Base-by-base conservation (phyloP, 352 stramenopile species). In the Pythium rishiriense region DNA sequence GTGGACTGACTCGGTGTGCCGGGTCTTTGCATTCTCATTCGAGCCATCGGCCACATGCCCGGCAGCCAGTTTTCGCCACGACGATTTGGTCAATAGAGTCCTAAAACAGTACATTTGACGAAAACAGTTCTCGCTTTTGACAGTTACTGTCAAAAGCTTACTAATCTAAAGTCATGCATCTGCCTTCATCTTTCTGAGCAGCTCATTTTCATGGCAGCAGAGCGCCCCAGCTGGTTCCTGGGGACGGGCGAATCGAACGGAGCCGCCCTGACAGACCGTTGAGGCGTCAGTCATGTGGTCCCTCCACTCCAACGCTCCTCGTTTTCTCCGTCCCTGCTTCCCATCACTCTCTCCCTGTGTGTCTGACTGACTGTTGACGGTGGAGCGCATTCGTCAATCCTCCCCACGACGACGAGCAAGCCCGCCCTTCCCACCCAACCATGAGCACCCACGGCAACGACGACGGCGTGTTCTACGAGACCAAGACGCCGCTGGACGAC, bases 381-480 rank as follows among this genome's bases (percentile, higher is more conserved):
- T 10, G 19, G 22, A 50, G 45, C 14, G 17, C 48, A 55, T 26
- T 55, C 48, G 1, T 10, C 17, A 29, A 45, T 28, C 43, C 48
- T 41, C 29, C n/a, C 17, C 41, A 7, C 41, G 41, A 11, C 41
- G 19, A 47, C 14, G 2, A 8, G 5, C 19, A 47, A 9, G 7
- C 2, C 19, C 25, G 37, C 6, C 10, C 48, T 12, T 15, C 17
- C 6, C 19, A 10, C 10, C 11, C 28, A n/a, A 55, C 21, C 26
- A 55, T 55, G 48, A 43, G 17, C 45, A 21, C 45, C 26, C 14
- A 17, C 1, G 9, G 8, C 15, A 33, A 12, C 31, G 22, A 59
- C 42, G n/a, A 53, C 58, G 50, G 39, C 31, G 39, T 59, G 0
- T 59, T 47, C 39, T 52, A 58, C 49, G 48, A 58, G 42, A 47